Evolutionary conservation across 1,284 basidiomycete species (phyloP).

Genomic region (Inonotus hispidus): DNA sequence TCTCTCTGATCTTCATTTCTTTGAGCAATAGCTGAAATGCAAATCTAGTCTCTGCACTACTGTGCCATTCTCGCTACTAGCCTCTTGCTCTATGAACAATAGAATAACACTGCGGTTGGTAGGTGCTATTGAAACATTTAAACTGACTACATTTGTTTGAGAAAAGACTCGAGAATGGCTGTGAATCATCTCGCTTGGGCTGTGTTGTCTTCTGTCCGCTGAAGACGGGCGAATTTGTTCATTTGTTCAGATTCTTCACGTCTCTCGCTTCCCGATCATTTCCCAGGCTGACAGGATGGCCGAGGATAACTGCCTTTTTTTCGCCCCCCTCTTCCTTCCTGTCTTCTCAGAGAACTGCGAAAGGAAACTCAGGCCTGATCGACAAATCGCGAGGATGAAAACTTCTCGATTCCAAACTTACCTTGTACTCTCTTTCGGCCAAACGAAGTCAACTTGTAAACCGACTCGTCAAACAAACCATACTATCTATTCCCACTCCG

Average conservation of each 20-base stretch:
- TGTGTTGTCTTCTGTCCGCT: constrained; percentile 2
- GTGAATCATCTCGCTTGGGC: not conserved
- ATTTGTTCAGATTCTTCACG: not conserved
- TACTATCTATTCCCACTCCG: not conserved
- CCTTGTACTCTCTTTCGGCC: not conserved
- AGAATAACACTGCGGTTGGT: not conserved
- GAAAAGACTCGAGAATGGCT: not conserved
- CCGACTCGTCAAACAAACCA: not conserved
- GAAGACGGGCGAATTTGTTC: not conserved
- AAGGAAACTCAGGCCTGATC: not conserved
- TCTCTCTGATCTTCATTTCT: not conserved
- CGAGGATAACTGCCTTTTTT: not conserved
- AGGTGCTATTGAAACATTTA: not conserved
- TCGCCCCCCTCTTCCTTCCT: not conserved
- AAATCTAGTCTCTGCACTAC: not conserved
- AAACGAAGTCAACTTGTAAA: not conserved
- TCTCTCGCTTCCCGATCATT: constrained; percentile 1
- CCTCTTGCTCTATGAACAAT: not conserved
- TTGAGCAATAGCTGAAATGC: not conserved
- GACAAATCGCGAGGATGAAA: not conserved
- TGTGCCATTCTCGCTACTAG: not conserved
- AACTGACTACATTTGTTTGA: not conserved
- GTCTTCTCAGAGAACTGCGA: not conserved
- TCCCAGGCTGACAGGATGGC: not conserved
- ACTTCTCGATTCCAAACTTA: not conserved